Base-by-base conservation (phyloP, 2,329 filamentous ascomycete genomes). In the Botrytis squamosa region DNA sequence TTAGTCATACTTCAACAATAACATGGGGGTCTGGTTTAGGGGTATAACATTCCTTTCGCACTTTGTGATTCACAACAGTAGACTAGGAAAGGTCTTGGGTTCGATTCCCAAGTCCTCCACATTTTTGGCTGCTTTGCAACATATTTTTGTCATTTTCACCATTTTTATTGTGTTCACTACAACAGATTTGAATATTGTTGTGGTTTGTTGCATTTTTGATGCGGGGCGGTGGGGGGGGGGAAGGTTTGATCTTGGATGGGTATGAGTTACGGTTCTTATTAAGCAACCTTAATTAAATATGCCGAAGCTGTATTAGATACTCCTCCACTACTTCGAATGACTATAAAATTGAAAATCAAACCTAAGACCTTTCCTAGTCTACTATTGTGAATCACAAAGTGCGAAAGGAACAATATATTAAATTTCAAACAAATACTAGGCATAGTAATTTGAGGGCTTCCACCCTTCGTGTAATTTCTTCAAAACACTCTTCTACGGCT, bases 1-100 rank as follows among this genome's bases (percentile, higher is more conserved):
- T 6, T 38, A 1, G 1, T 0, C 1, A 1, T 4, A 29, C 0
- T 16, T 0, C 14, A 14, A 62, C 59, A 62, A 16, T 40, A n/a
- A n/a, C 0, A 40, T 40, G 80, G 81, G 80, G 77, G 74, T 68
- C 77, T 82, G 80, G 80, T 82, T 79, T 81, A 81, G 81, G 80
- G 81, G 80, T 81, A 81, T 83, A 80, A 82, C 81, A 79, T 81
- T 81, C 80, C 77, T 79, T 82, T 82, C 81, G 81, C 81, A 82
- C n/a, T 63, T n/a, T 40, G 36, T 63, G 36, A 6, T 9, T 60
- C 42, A 40, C 42, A 44, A 57, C 59, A 75, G 36, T 70, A 60
- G 68, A 59, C 59, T 83, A 80, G 79, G 82, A 81, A 82, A 81
- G 82, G 82, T 83, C 81, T 77, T 77, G 82, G 82, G 82, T 83